Conservation (phyloP, 2,329 filamentous ascomycete species). For the Mollisiaceae sp. region DNA sequence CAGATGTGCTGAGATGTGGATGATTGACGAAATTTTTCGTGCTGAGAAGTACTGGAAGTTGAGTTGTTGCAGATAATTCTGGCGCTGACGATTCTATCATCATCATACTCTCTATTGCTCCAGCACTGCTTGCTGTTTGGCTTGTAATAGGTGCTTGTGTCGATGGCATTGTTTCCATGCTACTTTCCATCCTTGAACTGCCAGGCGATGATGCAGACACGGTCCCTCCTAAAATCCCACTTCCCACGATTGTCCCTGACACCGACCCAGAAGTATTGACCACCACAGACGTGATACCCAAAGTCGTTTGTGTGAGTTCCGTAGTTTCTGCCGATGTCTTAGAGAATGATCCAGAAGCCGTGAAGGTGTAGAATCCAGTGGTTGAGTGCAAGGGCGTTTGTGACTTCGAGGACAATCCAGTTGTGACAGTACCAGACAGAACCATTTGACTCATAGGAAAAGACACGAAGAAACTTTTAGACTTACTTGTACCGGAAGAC, state of each 20-base stretch:
- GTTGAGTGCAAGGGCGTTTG: background rate
- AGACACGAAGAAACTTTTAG: background rate
- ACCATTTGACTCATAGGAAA: slow-evolving; percentile 11
- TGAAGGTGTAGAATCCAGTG: background rate
- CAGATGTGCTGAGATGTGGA: background rate
- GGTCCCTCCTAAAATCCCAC: background rate
- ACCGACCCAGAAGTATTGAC: background rate
- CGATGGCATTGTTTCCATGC: background rate
- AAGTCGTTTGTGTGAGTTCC: background rate
- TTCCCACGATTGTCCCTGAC: background rate
- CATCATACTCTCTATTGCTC: background rate
- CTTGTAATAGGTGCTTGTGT: background rate
- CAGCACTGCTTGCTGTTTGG: background rate
- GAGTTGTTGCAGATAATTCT: background rate
- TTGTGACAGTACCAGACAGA: slow-evolving; percentile 3
- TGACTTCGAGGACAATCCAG: slow-evolving; percentile 1
- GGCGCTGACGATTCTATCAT: background rate
- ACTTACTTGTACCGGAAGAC: slow-evolving; percentile 7
- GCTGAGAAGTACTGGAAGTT: background rate
- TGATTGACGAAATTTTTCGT: background rate
- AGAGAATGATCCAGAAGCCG: slow-evolving; percentile 11
- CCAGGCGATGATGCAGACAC: slow-evolving; percentile 4
- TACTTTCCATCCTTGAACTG: slow-evolving; percentile 5
- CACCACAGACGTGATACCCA: background rate
- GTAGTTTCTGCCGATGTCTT: slow-evolving; percentile 3